phyloP scores from a whole-genome alignment of 345 rosid species.

The Arabidopsis arenosa region DNA sequence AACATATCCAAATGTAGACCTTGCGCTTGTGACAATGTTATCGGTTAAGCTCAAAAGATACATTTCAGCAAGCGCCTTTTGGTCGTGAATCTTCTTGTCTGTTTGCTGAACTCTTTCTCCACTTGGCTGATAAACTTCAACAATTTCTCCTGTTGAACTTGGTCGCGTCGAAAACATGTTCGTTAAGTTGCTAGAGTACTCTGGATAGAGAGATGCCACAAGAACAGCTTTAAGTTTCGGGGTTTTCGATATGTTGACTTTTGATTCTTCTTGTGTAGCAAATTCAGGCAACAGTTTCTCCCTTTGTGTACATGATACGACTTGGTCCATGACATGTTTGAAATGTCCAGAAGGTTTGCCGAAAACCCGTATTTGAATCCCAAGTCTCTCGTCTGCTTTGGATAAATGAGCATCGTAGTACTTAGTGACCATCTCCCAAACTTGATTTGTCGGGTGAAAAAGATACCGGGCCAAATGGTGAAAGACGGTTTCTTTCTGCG shows the following conservation, averaged over 20 bases:
- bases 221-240: conserved; percentile 44
- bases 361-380: conserved; percentile 50
- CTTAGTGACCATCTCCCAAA: conserved; percentile 47
- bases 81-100: conserved; percentile 43
- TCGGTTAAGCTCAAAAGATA: conserved; percentile 48
- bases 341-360: conserved; percentile 13
- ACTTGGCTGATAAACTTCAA: conserved; percentile 49
- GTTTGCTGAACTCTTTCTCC: conserved; percentile 48
- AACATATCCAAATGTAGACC: conserved; percentile 55
- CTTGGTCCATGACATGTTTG: conserved; percentile 42
- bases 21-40: conserved; percentile 46
- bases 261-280: conserved; percentile 16
- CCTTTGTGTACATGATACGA: conserved; percentile 41
- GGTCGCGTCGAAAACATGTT: conserved; percentile 34
- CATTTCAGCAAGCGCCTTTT: conserved; percentile 52
- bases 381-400: conserved; percentile 41
- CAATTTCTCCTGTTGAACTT: conserved; percentile 41
- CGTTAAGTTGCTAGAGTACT: conserved; percentile 38
- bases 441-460: conserved; percentile 52
- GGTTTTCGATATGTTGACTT: conserved; percentile 3
- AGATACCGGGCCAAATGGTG: conserved; percentile 53
- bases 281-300: conserved; percentile 45
- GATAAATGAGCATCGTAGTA: conserved; percentile 44
- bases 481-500: conserved; percentile 50
- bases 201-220: conserved; percentile 44